A percentile compares a stretch with the other conserved stretches of the same genome.
These are phyloP conservation scores for Blastocystis sp. DNA, from an alignment of 352 stramenopile species.

Conservation along the genomic window DNA sequence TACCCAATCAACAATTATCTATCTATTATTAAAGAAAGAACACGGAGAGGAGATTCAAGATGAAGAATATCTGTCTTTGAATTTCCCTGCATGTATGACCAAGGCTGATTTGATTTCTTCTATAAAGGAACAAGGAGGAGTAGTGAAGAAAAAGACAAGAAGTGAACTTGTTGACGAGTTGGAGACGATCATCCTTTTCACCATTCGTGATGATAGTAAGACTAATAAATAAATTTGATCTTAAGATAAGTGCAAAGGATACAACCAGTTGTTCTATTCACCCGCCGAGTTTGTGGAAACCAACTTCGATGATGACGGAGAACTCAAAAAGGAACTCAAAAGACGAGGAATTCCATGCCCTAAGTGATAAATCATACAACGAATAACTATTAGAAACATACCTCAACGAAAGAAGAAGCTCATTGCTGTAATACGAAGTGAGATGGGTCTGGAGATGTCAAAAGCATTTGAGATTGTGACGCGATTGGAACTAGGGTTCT, in stretches of 20 bases:
- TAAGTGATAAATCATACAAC: not conserved
- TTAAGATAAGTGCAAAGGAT: not conserved
- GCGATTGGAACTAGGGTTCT: constrained; percentile 1
- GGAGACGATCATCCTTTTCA: constrained; percentile 52
- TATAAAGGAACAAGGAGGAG: not conserved
- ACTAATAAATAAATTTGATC: not conserved
- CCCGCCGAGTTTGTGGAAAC: constrained; percentile 13
- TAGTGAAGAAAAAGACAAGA: not conserved
- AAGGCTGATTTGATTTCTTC: not conserved
- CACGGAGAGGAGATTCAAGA: not conserved
- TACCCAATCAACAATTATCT: constrained; percentile 55
- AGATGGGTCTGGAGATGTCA: constrained; percentile 2
- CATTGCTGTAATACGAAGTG: not conserved
- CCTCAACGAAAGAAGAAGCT: constrained; percentile 28
- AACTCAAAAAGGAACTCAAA: not conserved
- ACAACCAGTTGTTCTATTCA: constrained; percentile 43
- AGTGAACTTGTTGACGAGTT: not conserved
- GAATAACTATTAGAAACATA: not conserved
- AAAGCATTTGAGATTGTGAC: not conserved
- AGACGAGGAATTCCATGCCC: not conserved
- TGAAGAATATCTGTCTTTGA: not conserved
- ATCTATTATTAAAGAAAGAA: constrained; percentile 28
- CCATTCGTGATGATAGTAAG: not conserved
- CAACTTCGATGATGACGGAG: not conserved
- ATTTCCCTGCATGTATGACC: constrained; percentile 42